Percentiles rank a stretch among this genome's conserved stretches.
phyloP scores from a whole-genome alignment of 805 yeast genomes.

The Wickerhamomyces kurtzmanii region DNA sequence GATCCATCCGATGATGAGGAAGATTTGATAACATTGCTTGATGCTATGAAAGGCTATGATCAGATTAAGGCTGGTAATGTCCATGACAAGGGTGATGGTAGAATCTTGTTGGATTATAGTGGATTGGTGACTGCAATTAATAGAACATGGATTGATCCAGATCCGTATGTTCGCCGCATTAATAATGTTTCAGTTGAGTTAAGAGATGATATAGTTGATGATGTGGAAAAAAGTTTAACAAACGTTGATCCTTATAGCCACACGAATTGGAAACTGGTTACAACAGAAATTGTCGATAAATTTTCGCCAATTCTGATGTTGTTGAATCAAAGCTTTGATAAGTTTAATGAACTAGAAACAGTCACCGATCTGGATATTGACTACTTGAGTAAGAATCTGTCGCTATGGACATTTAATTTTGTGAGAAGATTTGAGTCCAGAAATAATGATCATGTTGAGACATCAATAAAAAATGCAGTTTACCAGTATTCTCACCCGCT shows the following conservation, averaged over 20 bases:
- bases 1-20: conserved; percentile 18
- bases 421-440: conserved; percentile 29
- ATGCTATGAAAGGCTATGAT: conserved; percentile 29
- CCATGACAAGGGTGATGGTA: conserved; percentile 37
- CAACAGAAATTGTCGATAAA: conserved; percentile 37
- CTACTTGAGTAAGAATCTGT: conserved; percentile 21
- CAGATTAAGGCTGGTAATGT: conserved; percentile 33
- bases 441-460: conserved; percentile 5
- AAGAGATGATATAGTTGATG: conserved; percentile 24
- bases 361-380: conserved; percentile 8
- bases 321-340: conserved; percentile 27
- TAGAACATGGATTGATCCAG: conserved; percentile 35
- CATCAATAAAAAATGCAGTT: conserved; percentile 24
- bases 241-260: conserved; percentile 27
- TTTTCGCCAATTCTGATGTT: conserved; percentile 39
- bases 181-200: conserved; percentile 23
- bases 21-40: conserved; percentile 15
- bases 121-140: conserved; percentile 44
- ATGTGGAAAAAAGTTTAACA: conserved; percentile 20
- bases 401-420: conserved; percentile 31
- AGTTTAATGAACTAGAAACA: conserved; percentile 4
- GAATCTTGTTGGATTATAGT: conserved; percentile 42
- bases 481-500: conserved; percentile 38
- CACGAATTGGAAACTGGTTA: conserved; percentile 47
- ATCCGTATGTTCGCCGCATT: conserved; percentile 33